These are phyloP conservation scores for Exophiala dermatitidis DNA, from an alignment of 2,329 filamentous ascomycete species.

Conservation along the genomic window DNA sequence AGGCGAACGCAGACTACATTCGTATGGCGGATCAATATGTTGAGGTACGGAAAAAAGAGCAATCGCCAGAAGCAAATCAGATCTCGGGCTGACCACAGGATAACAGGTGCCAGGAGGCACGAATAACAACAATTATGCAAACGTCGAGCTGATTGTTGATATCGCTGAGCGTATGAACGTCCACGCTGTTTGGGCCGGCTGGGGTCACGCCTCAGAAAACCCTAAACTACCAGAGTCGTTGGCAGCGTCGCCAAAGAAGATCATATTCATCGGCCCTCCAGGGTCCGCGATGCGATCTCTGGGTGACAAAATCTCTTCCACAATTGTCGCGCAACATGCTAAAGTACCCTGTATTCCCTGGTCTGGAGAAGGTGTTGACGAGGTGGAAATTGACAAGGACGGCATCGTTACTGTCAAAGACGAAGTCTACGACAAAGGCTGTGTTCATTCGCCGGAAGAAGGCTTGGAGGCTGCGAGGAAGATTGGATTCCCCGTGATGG, in stretches of 20 bases:
- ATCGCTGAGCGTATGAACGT: constrained; percentile 97
- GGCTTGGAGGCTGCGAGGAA: constrained; percentile 76
- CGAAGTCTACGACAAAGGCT: constrained; percentile 79
- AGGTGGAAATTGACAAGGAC: constrained; percentile 68
- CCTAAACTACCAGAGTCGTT: constrained; percentile 93
- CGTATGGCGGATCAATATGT: constrained; percentile 99
- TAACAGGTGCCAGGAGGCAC: constrained; percentile 81
- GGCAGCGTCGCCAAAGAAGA: constrained; percentile 94
- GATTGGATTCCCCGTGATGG: constrained; percentile 99
- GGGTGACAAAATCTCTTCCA: constrained; percentile 99
- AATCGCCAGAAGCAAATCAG: neutral
- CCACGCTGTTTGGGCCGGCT: constrained; percentile 97
- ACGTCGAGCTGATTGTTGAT: constrained; percentile 98
- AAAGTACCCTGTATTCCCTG: constrained; percentile 97
- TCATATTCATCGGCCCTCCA: constrained; percentile 96
- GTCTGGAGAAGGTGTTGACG: constrained; percentile 86
- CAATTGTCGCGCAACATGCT: constrained; percentile 96
- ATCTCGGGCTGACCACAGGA: constrained; percentile 6
- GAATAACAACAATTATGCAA: constrained; percentile 99
- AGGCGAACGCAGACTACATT: constrained; percentile 98
- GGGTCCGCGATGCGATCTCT: constrained; percentile 98
- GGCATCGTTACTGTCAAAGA: constrained; percentile 91
- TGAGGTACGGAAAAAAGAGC: constrained; percentile 51
- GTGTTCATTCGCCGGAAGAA: constrained; percentile 82
- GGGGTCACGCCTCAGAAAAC: constrained; percentile 98